Conservation (phyloP, 768 basidiomycete species). For the Tulasnella sp. region DNA sequence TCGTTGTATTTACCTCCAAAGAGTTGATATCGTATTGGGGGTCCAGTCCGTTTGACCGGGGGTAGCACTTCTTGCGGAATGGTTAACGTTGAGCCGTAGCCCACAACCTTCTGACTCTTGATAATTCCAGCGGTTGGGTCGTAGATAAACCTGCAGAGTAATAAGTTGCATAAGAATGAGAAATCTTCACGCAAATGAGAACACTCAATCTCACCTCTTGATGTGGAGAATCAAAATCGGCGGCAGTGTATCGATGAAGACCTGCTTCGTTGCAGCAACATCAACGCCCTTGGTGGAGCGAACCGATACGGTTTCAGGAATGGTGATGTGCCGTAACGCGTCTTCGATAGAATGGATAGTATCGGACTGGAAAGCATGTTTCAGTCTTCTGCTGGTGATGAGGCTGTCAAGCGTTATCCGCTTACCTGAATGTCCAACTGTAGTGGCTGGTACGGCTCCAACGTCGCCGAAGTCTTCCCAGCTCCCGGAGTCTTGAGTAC, state of each 20-base stretch:
- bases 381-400: too few species aligned
- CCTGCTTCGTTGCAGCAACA: constrained; percentile 60
- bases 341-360: constrained; percentile 69
- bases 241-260: constrained; percentile 72
- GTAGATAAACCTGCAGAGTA: constrained; percentile 48
- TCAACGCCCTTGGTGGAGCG: constrained; percentile 45
- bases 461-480: constrained; percentile 68
- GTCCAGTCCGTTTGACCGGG: constrained; percentile 33
- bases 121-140: constrained; percentile 52
- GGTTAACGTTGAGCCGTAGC: constrained; percentile 66
- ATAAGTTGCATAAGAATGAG: neutral
- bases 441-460: constrained; percentile 87
- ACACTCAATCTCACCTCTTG: constrained; percentile 38
- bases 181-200: neutral
- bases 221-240: constrained; percentile 78
- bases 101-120: constrained; percentile 75
- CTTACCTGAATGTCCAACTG: constrained; percentile 79
- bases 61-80: constrained; percentile 63
- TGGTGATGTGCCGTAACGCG: constrained; percentile 64
- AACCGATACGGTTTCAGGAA: constrained; percentile 71
- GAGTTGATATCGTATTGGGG: constrained; percentile 54
- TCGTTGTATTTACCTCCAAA: constrained; percentile 56
- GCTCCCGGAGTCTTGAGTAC: constrained; percentile 70
- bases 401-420: too few species aligned
- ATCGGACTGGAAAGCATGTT: constrained; percentile 43